Base-by-base conservation (phyloP, 768 basidiomycete genomes). In the Terana coerulea region DNA sequence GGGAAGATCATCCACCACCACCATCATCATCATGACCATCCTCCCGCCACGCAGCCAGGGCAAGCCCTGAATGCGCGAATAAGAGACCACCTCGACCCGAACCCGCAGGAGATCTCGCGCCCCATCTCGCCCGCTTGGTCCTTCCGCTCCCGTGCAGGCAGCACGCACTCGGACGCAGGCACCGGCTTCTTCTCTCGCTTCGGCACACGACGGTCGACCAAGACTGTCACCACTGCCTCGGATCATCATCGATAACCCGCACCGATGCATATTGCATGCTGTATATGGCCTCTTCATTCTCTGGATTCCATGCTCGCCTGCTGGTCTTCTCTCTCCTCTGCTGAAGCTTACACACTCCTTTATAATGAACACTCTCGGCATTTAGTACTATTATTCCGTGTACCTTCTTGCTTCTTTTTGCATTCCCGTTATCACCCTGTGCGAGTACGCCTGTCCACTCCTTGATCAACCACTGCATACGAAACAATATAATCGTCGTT, bases 121-220 rank as follows among this genome's bases (percentile, higher is more conserved):
- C 90, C 90, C 2, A 77, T 72, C 15, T 91, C 90, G 4, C 90
- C 89, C 0, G 84, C 88, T 0, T 92, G 88, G 88, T 91, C 88
- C 0, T 84, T 91, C 74, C 84, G 89, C 15, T 92, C 90, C 19
- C 77, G 84, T 22, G 76, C 85, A 1, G 88, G 87, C n/a, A 88
- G 88, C 57, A 87, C 86, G 5, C 81, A 84, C 55, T 85, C 86
- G n/a, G 75, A 76, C 6, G 64, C 49, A 3, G 76, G 76, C 17
- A 62, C 65, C 36, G 79, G 86, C 0, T 67, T 89, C 36, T 88
- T 91, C 64, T 84, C 83, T 54, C 79, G 87, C 52, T 91, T 91
- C 67, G 89, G 88, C 36, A 84, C 88, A 12, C 72, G 79, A 55
- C 77, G 88, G 58, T 78, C 77, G n/a, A 67, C 67, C 31, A 76